A percentile compares a stretch with the other conserved stretches of the same genome.
Conservation (phyloP, 1,284 basidiomycete genomes). For the Ceratobasidium sp. region DNA sequence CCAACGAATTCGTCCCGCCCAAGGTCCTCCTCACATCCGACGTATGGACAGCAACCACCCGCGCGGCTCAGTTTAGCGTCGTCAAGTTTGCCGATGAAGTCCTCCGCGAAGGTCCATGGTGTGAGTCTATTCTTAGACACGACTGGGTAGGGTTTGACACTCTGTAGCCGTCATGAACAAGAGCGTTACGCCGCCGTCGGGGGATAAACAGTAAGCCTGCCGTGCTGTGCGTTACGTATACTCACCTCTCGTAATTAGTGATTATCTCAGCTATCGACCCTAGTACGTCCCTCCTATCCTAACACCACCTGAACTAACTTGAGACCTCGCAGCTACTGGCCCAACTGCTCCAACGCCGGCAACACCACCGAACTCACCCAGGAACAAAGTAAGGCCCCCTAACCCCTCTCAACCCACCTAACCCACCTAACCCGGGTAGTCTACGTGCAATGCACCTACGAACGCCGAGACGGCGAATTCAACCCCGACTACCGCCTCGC, state of each 20-base stretch:
- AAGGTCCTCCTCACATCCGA: slow-evolving; percentile 53
- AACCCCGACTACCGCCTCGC: slow-evolving; percentile 49
- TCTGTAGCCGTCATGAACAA: slow-evolving; percentile 39
- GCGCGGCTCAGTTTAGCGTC: slow-evolving; percentile 54
- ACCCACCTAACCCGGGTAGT: slow-evolving; percentile 39
- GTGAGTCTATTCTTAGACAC: slow-evolving; percentile 49
- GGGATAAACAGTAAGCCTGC: slow-evolving; percentile 41
- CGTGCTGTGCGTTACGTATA: not conserved
- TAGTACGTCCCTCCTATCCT: slow-evolving; percentile 20
- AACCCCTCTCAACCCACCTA: not conserved
- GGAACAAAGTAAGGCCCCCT: slow-evolving; percentile 22
- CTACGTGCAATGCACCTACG: slow-evolving; percentile 45
- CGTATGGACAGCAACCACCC: slow-evolving; percentile 49
- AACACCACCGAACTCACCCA: slow-evolving; percentile 43
- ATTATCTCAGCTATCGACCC: slow-evolving; percentile 42
- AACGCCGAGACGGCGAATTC: slow-evolving; percentile 47
- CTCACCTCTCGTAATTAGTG: slow-evolving; percentile 3
- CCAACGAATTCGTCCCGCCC: slow-evolving; percentile 63
- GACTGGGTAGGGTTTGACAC: not conserved
- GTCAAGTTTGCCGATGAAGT: slow-evolving; percentile 55
- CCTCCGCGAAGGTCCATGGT: slow-evolving; percentile 60
- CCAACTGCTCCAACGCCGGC: slow-evolving; percentile 41
- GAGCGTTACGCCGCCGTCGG: slow-evolving; percentile 48
- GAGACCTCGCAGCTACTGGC: slow-evolving; percentile 34
- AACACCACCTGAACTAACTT: not conserved